Conservation (phyloP, 1,284 basidiomycete genomes). For the Porogramme epimiltina region DNA sequence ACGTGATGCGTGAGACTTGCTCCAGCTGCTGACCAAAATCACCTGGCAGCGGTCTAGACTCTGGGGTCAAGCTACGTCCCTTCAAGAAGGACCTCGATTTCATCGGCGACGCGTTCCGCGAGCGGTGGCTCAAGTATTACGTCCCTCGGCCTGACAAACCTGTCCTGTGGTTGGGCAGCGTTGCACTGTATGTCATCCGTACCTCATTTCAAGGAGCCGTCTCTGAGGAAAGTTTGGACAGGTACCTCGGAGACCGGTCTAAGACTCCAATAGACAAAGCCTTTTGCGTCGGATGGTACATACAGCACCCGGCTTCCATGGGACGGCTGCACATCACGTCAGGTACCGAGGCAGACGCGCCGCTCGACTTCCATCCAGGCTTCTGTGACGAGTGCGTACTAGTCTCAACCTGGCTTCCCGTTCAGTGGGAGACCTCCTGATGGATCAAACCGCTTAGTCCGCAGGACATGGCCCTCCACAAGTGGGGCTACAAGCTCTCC, state of each 20-base stretch:
- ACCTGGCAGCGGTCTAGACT: slow-evolving; percentile 41
- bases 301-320: slow-evolving; percentile 23
- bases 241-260: slow-evolving; percentile 32
- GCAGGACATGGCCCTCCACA: slow-evolving; percentile 42
- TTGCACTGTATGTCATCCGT: slow-evolving; percentile 32
- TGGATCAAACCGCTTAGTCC: slow-evolving; percentile 2
- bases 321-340: slow-evolving; percentile 25
- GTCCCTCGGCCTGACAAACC: slow-evolving; percentile 50
- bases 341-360: slow-evolving; percentile 15
- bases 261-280: slow-evolving; percentile 31
- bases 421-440: no score
- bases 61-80: slow-evolving; percentile 52
- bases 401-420: no score
- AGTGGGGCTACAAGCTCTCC: slow-evolving; percentile 36
- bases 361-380: slow-evolving; percentile 26
- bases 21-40: background rate
- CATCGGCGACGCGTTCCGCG: slow-evolving; percentile 45
- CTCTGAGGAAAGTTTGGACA: slow-evolving; percentile 4
- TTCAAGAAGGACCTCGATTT: slow-evolving; percentile 41
- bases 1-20: no score
- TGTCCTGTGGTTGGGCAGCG: slow-evolving; percentile 38
- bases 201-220: no score
- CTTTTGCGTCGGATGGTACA: slow-evolving; percentile 35
- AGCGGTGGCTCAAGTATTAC: slow-evolving; percentile 46
- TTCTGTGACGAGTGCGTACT: slow-evolving; percentile 20